Evolutionary conservation across 1,284 basidiomycete genomes (phyloP), one percentile per base, ranked within the genome.

Genomic region (Cryptococcus sp.): DNA sequence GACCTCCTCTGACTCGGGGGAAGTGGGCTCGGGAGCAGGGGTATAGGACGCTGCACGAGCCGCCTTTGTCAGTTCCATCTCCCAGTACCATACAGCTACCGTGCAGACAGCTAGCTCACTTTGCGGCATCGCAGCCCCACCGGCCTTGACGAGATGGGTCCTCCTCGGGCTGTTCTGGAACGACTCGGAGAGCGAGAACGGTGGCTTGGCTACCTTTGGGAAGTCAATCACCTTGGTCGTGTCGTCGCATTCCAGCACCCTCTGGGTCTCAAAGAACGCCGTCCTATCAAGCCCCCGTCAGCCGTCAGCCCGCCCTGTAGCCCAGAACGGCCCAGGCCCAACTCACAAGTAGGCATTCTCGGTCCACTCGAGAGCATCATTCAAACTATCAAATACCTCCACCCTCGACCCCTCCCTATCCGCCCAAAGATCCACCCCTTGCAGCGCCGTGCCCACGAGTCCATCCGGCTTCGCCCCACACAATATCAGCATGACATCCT

Each of bases 351-450:
- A 92, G 0, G 84, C 85, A 75, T 92, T 91, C 77, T 93, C 91
- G 0, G 88, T 93, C 91, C 91, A 97, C 77, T 98, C 94, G 78
- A 98, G 83, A 0, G 93, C 94, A 71, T 97, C 91, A 69, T 89
- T 93, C 63, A 95, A 81, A 7, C 83, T 86, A 53, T 81, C 82
- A 71, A 97, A 96, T 15, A 94, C 78, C 76, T 96, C 91, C 3
- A 94, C 89, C 35, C 73, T 65, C 0, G 83, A 82, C 0, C 85
- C 83, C 55, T 85, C 82, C 38, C 84, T 59, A 42, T 79, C 80
- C 2, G 79, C 85, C 74, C 96, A 84, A 1, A 98, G 80, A 3
- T 84, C 87, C 0, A 91, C 88, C 49, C 81, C 87, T 49, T 81
- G 77, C 55, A 97, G 72, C 0, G 91, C 88, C 39, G 83, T 82